phyloP scores from a whole-genome alignment of 1,139 yeast genomes.

The Geotrichum cucujoidarum region DNA sequence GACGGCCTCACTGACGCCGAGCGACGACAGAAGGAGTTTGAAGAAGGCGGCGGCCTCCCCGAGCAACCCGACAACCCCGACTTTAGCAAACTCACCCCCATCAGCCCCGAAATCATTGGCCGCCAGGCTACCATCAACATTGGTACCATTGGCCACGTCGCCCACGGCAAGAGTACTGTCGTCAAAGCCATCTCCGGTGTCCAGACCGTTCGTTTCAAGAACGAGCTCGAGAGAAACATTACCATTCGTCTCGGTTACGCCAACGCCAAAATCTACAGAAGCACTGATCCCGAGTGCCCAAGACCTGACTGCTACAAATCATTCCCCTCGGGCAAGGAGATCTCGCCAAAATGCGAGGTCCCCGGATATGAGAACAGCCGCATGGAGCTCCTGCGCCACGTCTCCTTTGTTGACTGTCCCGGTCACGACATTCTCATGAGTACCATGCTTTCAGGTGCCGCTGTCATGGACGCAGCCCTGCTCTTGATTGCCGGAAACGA shows the following conservation, averaged over 20 bases:
- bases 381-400: slow-evolving; percentile 88
- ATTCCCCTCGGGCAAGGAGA: slow-evolving; percentile 90
- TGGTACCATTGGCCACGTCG: slow-evolving; percentile 99
- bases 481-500: slow-evolving; percentile 96
- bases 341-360: slow-evolving; percentile 84
- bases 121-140: slow-evolving; percentile 99
- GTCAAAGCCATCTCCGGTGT: slow-evolving; percentile 99
- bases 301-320: slow-evolving; percentile 95
- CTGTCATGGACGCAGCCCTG: slow-evolving; percentile 99
- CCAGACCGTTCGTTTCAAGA: slow-evolving; percentile 97
- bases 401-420: slow-evolving; percentile 91
- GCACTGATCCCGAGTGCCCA: slow-evolving; percentile 81
- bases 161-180: slow-evolving; percentile 98
- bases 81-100: slow-evolving; percentile 69
- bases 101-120: slow-evolving; percentile 90
- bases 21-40: slow-evolving; percentile 78
- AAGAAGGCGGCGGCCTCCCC: slow-evolving; percentile 97
- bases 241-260: slow-evolving; percentile 98
- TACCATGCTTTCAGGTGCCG: slow-evolving; percentile 99
- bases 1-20: slow-evolving; percentile 55
- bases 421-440: slow-evolving; percentile 99
- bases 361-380: slow-evolving; percentile 68
- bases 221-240: slow-evolving; percentile 96
- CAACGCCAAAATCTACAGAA: slow-evolving; percentile 94
- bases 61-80: slow-evolving; percentile 92